These are phyloP conservation scores for Penicillium sp. DNA, from an alignment of 2,329 filamentous ascomycete species.

Conservation along the genomic window DNA sequence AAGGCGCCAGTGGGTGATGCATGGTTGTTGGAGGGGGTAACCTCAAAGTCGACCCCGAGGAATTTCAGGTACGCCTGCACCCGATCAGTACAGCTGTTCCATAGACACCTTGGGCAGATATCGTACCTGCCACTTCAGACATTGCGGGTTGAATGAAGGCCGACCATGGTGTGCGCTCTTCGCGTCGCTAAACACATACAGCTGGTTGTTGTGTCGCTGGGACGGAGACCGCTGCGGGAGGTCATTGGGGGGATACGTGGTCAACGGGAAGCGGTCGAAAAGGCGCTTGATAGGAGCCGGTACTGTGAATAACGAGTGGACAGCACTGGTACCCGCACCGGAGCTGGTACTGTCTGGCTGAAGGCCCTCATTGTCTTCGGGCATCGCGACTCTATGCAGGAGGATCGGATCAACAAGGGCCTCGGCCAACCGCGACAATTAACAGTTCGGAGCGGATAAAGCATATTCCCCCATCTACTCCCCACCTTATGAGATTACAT, in stretches of 20 bases:
- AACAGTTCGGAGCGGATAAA: neutral
- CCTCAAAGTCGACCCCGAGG: constrained; percentile 60
- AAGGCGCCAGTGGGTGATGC: constrained; percentile 83
- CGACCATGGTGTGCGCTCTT: constrained; percentile 56
- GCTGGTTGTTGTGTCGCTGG: constrained; percentile 48
- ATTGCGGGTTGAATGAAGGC: constrained; percentile 85
- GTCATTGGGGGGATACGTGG: constrained; percentile 67
- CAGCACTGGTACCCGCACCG: constrained; percentile 11
- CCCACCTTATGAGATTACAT: neutral
- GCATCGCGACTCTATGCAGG: constrained; percentile 18
- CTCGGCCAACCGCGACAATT: constrained; percentile 4
- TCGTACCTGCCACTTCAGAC: constrained; percentile 88
- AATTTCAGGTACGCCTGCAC: constrained; percentile 75
- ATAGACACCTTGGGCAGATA: neutral
- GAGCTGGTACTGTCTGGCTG: constrained; percentile 12
- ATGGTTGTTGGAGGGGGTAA: constrained; percentile 78
- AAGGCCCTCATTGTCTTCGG: constrained; percentile 21
- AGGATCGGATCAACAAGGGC: constrained; percentile 6
- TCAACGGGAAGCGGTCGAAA: constrained; percentile 78
- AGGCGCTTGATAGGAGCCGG: constrained; percentile 73
- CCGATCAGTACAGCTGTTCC: constrained; percentile 8
- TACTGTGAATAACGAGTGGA: constrained; percentile 37
- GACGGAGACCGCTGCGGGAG: constrained; percentile 60
- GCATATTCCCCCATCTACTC: neutral
- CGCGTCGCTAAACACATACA: constrained; percentile 72